Evolutionary conservation across 805 yeast species (phyloP).

Genomic region (Teunomyces panamensis): DNA sequence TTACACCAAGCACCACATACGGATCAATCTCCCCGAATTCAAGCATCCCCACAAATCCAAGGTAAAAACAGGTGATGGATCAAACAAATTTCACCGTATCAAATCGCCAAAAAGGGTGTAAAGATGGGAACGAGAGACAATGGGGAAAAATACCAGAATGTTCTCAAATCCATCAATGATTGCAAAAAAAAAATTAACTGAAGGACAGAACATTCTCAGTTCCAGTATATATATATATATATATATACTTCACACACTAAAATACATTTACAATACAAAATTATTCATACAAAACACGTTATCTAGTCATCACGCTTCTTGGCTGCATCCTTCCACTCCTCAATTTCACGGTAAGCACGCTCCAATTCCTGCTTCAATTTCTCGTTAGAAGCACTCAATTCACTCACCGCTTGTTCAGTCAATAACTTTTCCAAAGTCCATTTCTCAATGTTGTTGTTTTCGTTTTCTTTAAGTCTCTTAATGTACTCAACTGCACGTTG

Average conservation of each 20-base stretch:
- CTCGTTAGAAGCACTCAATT: constrained; percentile 80
- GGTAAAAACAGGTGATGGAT: not conserved
- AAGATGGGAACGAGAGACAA: not conserved
- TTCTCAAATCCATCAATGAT: not conserved
- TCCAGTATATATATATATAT: no score
- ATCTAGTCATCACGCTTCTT: constrained; percentile 17
- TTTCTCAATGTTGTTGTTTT: constrained; percentile 84
- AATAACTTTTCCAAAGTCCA: constrained; percentile 92
- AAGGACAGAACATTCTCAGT: not conserved
- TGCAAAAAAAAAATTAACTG: not conserved
- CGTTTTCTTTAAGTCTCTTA: constrained; percentile 84
- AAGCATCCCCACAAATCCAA: constrained; percentile 12
- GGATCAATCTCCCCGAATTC: constrained; percentile 45
- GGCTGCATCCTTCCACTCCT: constrained; percentile 62
- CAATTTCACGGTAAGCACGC: constrained; percentile 88
- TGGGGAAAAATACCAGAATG: not conserved
- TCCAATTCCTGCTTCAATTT: constrained; percentile 85
- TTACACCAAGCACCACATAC: constrained; percentile 50
- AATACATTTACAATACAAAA: constrained; percentile 8
- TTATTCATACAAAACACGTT: constrained; percentile 3
- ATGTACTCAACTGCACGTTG: constrained; percentile 89
- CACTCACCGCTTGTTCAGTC: constrained; percentile 87
- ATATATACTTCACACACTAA: constrained; percentile 1
- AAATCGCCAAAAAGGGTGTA: no score
- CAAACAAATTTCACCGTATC: not conserved